Conservation (phyloP, 2,329 filamentous ascomycete genomes). For the Penicillium sp. region DNA sequence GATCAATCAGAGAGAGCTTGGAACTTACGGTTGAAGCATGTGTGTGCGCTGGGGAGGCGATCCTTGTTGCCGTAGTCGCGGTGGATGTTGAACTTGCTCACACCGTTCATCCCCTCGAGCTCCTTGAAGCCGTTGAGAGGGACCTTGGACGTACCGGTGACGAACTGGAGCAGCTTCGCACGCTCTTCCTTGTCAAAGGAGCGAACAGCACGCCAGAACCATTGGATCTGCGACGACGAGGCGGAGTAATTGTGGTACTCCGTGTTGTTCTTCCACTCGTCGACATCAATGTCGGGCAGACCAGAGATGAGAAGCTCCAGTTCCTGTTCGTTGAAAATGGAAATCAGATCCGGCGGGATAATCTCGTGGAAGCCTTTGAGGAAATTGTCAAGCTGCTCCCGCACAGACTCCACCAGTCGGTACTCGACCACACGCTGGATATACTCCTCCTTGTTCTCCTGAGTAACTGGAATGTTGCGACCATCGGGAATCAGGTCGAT, state of each 20-base stretch:
- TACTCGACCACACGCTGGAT: slow-evolving; percentile 93
- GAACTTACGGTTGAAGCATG: slow-evolving; percentile 96
- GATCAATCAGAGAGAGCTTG: neutral
- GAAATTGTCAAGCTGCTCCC: slow-evolving; percentile 93
- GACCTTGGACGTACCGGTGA: slow-evolving; percentile 97
- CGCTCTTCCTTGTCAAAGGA: slow-evolving; percentile 99
- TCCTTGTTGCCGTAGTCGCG: slow-evolving; percentile 97
- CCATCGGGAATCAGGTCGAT: slow-evolving; percentile 87
- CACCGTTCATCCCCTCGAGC: slow-evolving; percentile 97
- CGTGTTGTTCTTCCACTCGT: slow-evolving; percentile 99
- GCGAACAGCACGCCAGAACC: slow-evolving; percentile 98
- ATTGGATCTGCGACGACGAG: slow-evolving; percentile 94
- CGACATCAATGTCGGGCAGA: slow-evolving; percentile 93
- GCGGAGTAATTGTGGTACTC: slow-evolving; percentile 98
- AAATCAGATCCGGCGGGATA: slow-evolving; percentile 88
- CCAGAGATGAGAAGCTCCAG: slow-evolving; percentile 95
- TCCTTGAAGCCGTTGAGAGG: slow-evolving; percentile 99
- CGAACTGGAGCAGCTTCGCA: slow-evolving; percentile 94
- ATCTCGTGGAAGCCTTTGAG: slow-evolving; percentile 94
- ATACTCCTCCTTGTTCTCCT: slow-evolving; percentile 98
- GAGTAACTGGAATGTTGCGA: slow-evolving; percentile 88
- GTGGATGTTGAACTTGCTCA: slow-evolving; percentile 98
- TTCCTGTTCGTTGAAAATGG: slow-evolving; percentile 98
- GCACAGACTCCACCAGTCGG: slow-evolving; percentile 85
- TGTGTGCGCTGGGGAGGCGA: slow-evolving; percentile 92